These are phyloP conservation scores for Amborella trichopoda DNA, from an alignment of 164 flowering plant species.

Conservation along the genomic window DNA sequence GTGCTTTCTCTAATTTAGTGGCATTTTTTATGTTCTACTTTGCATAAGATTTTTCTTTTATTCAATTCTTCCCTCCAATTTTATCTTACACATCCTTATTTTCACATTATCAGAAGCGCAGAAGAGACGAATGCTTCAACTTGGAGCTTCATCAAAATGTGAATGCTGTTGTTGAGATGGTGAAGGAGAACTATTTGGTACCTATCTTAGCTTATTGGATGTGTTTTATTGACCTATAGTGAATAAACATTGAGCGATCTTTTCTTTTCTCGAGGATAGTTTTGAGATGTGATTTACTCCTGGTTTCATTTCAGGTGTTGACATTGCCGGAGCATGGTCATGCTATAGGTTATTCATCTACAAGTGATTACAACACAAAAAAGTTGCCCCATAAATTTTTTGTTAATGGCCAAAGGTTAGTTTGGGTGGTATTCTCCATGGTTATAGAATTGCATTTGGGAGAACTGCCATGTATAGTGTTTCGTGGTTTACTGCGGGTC, in stretches of 20 bases:
- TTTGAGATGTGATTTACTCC: neutral
- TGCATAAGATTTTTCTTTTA: neutral
- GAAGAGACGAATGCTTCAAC: slow-evolving; percentile 31
- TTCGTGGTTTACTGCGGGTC: too few relatives aligned
- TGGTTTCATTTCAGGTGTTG: slow-evolving; percentile 42
- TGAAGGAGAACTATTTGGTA: slow-evolving; percentile 85
- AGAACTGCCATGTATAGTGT: too few relatives aligned
- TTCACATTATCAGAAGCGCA: slow-evolving; percentile 50
- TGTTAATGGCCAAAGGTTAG: slow-evolving; percentile 65
- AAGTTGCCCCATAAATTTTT: slow-evolving; percentile 42
- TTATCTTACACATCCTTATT: neutral
- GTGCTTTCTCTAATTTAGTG: too few relatives aligned
- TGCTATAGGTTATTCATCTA: slow-evolving; percentile 66
- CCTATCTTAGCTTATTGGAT: slow-evolving; percentile 7
- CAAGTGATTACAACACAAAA: slow-evolving; percentile 79
- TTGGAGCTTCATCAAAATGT: slow-evolving; percentile 62
- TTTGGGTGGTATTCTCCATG: too few relatives aligned
- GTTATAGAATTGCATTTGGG: neutral
- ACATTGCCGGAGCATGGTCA: slow-evolving; percentile 49
- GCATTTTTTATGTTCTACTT: too few relatives aligned
- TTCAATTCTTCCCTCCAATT: too few relatives aligned
- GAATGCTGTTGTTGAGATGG: slow-evolving; percentile 76
- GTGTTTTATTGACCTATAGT: neutral
- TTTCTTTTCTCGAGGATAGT: slow-evolving; percentile 1
- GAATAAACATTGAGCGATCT: neutral